Base-by-base conservation (phyloP, 345 rosid species). In the Eucalyptus albens region DNA sequence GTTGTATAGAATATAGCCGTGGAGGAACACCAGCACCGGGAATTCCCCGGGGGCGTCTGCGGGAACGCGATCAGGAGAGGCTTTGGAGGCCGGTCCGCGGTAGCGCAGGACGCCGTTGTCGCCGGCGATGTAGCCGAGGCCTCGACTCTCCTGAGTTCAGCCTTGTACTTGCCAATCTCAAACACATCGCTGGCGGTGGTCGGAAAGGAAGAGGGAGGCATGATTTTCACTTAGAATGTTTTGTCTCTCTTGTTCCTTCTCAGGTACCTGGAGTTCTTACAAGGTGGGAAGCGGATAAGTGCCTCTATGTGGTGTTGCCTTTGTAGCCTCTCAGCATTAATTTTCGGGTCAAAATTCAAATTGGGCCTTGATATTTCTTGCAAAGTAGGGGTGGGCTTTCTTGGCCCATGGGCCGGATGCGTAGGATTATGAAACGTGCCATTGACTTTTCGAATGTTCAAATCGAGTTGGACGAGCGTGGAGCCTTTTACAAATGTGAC, bases 1-100 rank as follows among this genome's bases (percentile, higher is more conserved):
- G 92, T 96, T 97, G 92, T 88, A 91, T 16, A 97, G 97, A 92
- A 97, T 94, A 90, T 94, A 96, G 69, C 98, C 98, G 87, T 97
- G 99, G 94, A 97, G 96, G 89, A 97, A 94, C 50, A 97, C 60
- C 60, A 96, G 90, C 49, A 96, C 72, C 42, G 99, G 98, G 93
- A 90, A 96, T 29, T 95, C 96, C 81, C 99, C 99, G 49, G 88
- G 5, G 21, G 89, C 94, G 67, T 93, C 96, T 56, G 88, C 55
- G 2, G 99, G 50, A 88, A 89, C 44, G 93, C 97, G 45, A 97
- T 95, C 90, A 97, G 90, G 6, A 97, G 94, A 29, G 95, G 94
- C 91, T 97, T 96, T 16, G 85, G 85, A 40, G 85, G 85, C 29
- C 7, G 47, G 47, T 77, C 47, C 1, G 3, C 29, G 0, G 47